Evolutionary conservation across 2,329 filamentous ascomycete species (phyloP), one percentile per base, ranked within the genome.

Genomic region (Fusarium nematophilum): DNA sequence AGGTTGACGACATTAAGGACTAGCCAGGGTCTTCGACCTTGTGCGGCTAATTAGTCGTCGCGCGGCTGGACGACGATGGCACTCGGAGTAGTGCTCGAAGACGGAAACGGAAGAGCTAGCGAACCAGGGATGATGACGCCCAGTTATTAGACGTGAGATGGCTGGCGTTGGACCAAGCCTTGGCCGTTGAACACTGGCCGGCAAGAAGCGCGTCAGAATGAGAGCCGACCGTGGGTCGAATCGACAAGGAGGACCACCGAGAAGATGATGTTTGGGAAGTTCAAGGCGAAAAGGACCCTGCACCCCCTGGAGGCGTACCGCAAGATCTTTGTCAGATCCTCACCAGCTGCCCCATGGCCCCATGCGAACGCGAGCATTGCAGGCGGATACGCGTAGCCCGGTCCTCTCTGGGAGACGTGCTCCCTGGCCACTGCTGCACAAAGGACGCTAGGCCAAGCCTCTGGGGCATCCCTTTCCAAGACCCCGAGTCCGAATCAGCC

Each of bases 261-360:
- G 31, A 42, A 13, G 30, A 37, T 29, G 33, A 29, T 25, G 30
- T 45, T 10, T 13, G 11, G 27, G n/a, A 44, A 13, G 27, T 10
- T 44, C 18, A 14, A 51, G 6, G 59, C 29, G 44, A 45, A 46
- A 40, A 29, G n/a, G 18, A 65, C 29, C 40, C 34, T 33, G 37
- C 17, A 50, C 29, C 46, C 43, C 33, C 13, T 25, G 18, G 42
- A 36, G 30, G 26, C 27, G 46, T 9, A 54, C 25, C 9, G n/a
- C 29, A 50, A 47, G 60, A 60, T 62, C 57, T 59, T 60, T 61
- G 48, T 50, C 43, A 62, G 60, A 66, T 66, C 64, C 50, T 29
- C 45, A 14, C 53, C 40, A 57, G 44, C 26, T 44, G 49, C 50
- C 48, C 57, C 57, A 53, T 56, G 59, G n/a, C n/a, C n/a, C n/a